phyloP scores from a whole-genome alignment of 176 grass and related monocot species.

The Hsuehochloa calcarea region DNA sequence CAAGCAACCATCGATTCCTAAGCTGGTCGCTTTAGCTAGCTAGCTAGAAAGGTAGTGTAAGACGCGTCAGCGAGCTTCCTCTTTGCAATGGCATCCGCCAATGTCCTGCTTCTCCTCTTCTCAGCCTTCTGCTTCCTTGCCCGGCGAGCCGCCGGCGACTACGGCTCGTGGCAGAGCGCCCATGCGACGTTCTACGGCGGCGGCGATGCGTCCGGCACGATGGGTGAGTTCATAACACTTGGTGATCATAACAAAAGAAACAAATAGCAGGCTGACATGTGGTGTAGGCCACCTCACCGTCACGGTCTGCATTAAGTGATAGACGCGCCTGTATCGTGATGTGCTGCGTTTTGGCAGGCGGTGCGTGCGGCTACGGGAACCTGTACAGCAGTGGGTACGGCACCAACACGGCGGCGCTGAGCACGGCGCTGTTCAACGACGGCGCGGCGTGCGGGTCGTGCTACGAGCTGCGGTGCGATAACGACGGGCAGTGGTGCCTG shows the following conservation, averaged over 20 bases:
- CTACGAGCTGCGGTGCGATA: slow-evolving; percentile 76
- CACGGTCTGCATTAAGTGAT: neutral
- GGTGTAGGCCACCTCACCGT: neutral
- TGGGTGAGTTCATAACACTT: slow-evolving; percentile 42
- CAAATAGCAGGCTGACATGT: no score
- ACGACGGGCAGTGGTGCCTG: slow-evolving; percentile 48
- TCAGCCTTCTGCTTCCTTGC: slow-evolving; percentile 34
- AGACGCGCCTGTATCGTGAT: neutral
- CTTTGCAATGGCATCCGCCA: slow-evolving; percentile 47
- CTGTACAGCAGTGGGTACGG: slow-evolving; percentile 61
- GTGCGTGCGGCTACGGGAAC: slow-evolving; percentile 64
- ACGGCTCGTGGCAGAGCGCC: slow-evolving; percentile 64
- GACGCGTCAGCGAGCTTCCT: neutral
- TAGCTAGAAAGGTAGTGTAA: neutral
- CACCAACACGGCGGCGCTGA: slow-evolving; percentile 71
- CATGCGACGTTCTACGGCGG: slow-evolving; percentile 91
- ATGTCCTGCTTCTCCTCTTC: slow-evolving; percentile 45
- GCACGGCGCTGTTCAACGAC: slow-evolving; percentile 63
- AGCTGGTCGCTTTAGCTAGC: slow-evolving; percentile 1
- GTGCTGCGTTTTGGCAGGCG: slow-evolving; percentile 28
- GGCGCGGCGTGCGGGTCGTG: slow-evolving; percentile 67
- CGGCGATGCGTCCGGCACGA: slow-evolving; percentile 80
- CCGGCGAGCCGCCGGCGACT: slow-evolving; percentile 37
- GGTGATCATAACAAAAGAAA: no score
- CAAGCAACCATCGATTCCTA: slow-evolving; percentile 47